Evolutionary conservation across 2,329 filamentous ascomycete species (phyloP).

Genomic region (Exophiala aquamarina): DNA sequence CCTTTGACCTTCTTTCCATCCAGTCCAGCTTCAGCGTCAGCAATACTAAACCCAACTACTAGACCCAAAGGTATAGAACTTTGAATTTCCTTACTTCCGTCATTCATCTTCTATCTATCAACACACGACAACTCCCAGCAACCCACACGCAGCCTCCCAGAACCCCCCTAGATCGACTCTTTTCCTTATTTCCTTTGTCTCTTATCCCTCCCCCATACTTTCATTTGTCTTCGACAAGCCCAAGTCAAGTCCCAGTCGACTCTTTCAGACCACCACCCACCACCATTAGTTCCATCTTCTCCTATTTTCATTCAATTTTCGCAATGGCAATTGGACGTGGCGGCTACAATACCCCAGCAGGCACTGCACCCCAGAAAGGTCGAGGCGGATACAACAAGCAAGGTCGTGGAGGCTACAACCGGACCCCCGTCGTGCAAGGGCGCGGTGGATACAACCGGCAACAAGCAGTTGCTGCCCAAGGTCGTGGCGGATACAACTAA

Average conservation of each 20-base stretch:
- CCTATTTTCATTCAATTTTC: conserved; percentile 12
- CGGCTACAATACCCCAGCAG: conserved; percentile 32
- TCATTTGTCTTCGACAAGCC: conserved; percentile 21
- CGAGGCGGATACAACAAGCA: conserved; percentile 40
- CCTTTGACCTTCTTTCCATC: not conserved
- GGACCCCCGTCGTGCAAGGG: conserved; percentile 13
- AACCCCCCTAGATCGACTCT: conserved; percentile 5
- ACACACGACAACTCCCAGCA: conserved; percentile 1
- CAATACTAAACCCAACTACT: conserved; percentile 1
- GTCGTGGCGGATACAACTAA: conserved; percentile 38
- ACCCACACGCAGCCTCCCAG: not conserved
- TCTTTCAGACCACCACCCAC: not conserved
- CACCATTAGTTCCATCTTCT: conserved; percentile 15
- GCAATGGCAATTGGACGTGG: conserved; percentile 31
- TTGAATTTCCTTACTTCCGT: conserved; percentile 19
- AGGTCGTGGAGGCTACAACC: conserved; percentile 25
- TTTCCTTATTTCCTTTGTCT: conserved; percentile 18
- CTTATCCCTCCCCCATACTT: conserved; percentile 6
- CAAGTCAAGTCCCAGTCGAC: conserved; percentile 16
- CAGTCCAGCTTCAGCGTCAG: not conserved
- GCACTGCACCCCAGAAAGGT: conserved; percentile 30
- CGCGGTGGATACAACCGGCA: conserved; percentile 33
- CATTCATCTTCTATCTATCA: conserved; percentile 4
- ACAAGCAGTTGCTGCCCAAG: conserved; percentile 21
- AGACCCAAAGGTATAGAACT: conserved; percentile 4